Base-by-base conservation (phyloP, 805 yeast species). In the Metschnikowia aberdeeniae region DNA sequence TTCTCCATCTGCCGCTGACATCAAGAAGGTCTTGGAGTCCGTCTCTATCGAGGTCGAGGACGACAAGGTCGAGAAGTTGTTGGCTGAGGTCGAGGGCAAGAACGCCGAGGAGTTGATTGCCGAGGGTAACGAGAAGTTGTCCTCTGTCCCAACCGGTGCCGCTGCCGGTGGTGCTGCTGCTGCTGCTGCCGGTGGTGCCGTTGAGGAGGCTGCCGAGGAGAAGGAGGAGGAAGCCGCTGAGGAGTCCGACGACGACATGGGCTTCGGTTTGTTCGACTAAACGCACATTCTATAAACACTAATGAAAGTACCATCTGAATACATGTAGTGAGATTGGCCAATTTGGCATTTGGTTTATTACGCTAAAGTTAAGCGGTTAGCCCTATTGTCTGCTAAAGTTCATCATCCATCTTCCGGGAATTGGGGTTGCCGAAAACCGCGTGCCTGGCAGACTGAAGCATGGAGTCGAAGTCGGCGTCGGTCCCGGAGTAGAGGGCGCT, bases 361-460 rank as follows among this genome's bases (percentile, higher is more conserved):
- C 17, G 17, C 17, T 17, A 17, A 17, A 17, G 17, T 17, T 17
- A 17, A 17, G 17, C 17, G 17, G 17, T 17, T 17, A 17, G 17
- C 17, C 17, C 17, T 17, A 17, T 3, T 22, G 26, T 22, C 8
- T 22, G 26, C 8, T 39, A 51, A 13, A 49, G 45, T 31, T 46
- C 51, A 29, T 44, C 51, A 9, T 77, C 81, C 58, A 84, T 84
- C 49, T 93, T 72, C 45, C 75, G 62, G 10, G 84, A 95, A 57
- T 77, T 70, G 14, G 86, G 87, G 56, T 88, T 88, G 1, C 96
- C 96, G 66, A 88, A 88, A 1, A 83, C 78, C 19, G 66, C 59
- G 59, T 87, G 92, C 55, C 95, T 76, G 12, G 68, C 67, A n/a
- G 54, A 54, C 28, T 64, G 43, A 59, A 68, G 51, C 50, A 64